Evolutionary conservation across 345 rosid species (phyloP), one percentile per base, ranked within the genome.

Genomic region (Lenwebbia sp.): DNA sequence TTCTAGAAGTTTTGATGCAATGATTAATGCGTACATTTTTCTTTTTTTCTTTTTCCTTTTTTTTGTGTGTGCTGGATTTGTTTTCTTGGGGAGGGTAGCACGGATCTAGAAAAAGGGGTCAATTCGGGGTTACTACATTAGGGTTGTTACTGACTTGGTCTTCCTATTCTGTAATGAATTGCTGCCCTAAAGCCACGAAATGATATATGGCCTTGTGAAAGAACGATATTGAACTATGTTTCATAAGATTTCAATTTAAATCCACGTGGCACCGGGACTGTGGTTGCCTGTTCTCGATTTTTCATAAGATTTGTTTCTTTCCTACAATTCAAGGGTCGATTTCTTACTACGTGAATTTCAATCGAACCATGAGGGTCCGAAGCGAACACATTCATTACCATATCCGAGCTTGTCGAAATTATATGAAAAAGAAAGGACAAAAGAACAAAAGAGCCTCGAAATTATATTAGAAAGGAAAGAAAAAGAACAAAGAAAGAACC

Each of bases 11-110:
- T 17, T 33, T 2, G 13, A 21, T 19, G 81, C 41, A 70, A 70
- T 37, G 81, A 70, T 70, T 33, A 70, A 11, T 37, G 26, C 47
- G 81, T 10, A 11, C 2, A 1, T 19, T 70, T 62, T 17, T 9
- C 25, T 5, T 17, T 65, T 65, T 30, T 22, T 0, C 0, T 25
- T 3, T 28, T 3, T 0, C 5, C 22, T 55, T 5, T 12, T 13
- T n/a, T 60, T 4, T 9, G 8, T 65, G n/a, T n/a, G n/a, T n/a
- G n/a, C n/a, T 7, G 78, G 47, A 33, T 70, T 70, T 17, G 23
- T 33, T 62, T 62, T 15, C 41, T 62, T n/a, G n/a, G n/a, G n/a
- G n/a, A n/a, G n/a, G n/a, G 76, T 19, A 33, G 25, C 78, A 17
- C 1, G 78, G 47, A 70, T 70, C 47, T 10, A 70, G 81, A 70